Evolutionary conservation across 306 rosid genomes (phyloP).

Genomic region (Elaeagnus macrophylla): DNA sequence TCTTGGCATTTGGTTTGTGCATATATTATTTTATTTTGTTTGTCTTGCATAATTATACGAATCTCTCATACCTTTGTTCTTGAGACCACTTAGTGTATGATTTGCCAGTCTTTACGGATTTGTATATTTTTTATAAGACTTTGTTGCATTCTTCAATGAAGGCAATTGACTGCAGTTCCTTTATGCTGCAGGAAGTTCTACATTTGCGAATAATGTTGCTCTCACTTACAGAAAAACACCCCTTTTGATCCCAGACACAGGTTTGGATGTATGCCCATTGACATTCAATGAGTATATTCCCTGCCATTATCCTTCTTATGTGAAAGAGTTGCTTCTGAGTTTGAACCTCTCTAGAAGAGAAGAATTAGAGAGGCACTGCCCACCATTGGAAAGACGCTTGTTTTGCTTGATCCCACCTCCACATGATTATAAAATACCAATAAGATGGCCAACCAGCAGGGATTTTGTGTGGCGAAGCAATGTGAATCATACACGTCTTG

Average conservation of each 20-base stretch:
- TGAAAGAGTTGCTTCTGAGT: constrained; percentile 36
- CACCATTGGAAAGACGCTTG: constrained; percentile 59
- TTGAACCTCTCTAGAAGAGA: constrained; percentile 66
- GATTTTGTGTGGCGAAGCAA: constrained; percentile 95
- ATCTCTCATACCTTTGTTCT: no score
- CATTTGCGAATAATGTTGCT: constrained; percentile 50
- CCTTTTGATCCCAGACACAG: constrained; percentile 47
- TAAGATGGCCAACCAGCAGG: constrained; percentile 83
- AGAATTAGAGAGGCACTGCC: constrained; percentile 91
- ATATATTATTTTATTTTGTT: no score
- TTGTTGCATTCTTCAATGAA: no score
- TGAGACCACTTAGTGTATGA: no score
- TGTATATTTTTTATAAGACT: no score
- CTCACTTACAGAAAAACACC: constrained; percentile 49
- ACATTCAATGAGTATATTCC: constrained; percentile 71
- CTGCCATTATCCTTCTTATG: constrained; percentile 62
- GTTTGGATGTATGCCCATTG: constrained; percentile 81
- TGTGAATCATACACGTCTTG: constrained; percentile 82
- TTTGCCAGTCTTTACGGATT: no score
- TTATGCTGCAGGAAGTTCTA: constrained; percentile 37
- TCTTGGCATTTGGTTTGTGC: no score
- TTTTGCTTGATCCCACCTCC: constrained; percentile 93
- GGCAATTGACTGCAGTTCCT: not conserved
- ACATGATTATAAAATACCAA: constrained; percentile 68
- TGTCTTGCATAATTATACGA: no score